A percentile compares a stretch with the other conserved stretches of the same genome.
These are phyloP conservation scores for Venturiaceae sp. DNA, from an alignment of 2,329 filamentous ascomycete species.

Conservation along the genomic window DNA sequence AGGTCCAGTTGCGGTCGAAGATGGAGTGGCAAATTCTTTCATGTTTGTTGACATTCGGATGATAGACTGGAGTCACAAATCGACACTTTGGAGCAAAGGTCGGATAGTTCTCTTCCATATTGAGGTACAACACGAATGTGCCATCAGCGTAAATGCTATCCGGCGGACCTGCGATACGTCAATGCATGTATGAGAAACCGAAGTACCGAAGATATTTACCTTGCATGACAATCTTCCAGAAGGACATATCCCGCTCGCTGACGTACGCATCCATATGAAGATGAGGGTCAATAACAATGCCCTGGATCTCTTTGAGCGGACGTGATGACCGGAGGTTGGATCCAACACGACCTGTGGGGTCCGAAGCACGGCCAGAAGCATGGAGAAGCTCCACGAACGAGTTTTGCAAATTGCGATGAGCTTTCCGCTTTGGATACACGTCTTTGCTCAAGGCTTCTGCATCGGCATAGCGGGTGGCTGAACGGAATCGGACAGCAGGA, in stretches of 20 bases:
- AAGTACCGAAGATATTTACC: too few species aligned
- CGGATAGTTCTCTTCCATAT: constrained; percentile 26
- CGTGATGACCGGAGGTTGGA: constrained; percentile 17
- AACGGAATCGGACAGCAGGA: constrained; percentile 11
- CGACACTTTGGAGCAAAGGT: constrained; percentile 23
- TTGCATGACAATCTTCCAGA: constrained; percentile 31
- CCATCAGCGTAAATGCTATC: constrained; percentile 21
- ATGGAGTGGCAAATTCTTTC: constrained; percentile 27
- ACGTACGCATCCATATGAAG: constrained; percentile 29
- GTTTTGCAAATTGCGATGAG: constrained; percentile 22
- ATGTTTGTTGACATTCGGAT: constrained; percentile 25
- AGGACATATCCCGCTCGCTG: constrained; percentile 26
- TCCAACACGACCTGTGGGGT: constrained; percentile 8
- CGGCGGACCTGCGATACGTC: too few species aligned
- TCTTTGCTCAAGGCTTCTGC: constrained; percentile 19
- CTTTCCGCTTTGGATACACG: constrained; percentile 20
- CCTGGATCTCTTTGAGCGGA: constrained; percentile 24
- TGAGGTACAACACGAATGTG: constrained; percentile 25
- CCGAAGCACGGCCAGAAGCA: neutral
- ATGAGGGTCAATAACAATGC: constrained; percentile 19
- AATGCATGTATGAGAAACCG: too few species aligned
- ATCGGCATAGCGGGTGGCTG: constrained; percentile 1
- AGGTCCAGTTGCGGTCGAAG: constrained; percentile 25
- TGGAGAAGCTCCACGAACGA: constrained; percentile 17
- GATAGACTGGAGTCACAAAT: constrained; percentile 27